These are phyloP conservation scores for Periconia sp. DNA, from an alignment of 2,329 filamentous ascomycete genomes.

Conservation along the genomic window DNA sequence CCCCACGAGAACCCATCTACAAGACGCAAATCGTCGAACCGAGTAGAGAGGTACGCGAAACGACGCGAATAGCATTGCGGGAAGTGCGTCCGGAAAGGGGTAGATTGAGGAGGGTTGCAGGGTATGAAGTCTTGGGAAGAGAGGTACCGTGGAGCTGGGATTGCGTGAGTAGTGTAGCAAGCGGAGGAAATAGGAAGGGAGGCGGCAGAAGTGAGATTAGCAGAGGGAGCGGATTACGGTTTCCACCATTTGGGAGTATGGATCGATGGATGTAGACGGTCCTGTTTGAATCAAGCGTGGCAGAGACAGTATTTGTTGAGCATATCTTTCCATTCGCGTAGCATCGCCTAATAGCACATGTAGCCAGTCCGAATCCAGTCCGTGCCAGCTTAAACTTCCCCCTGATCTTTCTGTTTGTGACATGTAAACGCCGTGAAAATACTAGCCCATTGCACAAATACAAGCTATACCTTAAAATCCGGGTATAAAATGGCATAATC, in stretches of 20 bases:
- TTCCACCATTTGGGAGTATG: constrained; percentile 35
- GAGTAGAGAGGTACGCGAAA: constrained; percentile 25
- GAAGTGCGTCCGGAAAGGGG: constrained; percentile 20
- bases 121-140: constrained; percentile 36
- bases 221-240: constrained; percentile 20
- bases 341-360: constrained; percentile 1
- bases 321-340: not conserved
- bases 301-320: not conserved
- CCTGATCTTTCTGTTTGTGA: not conserved
- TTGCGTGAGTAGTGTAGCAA: constrained; percentile 36
- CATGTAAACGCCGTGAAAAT: constrained; percentile 1
- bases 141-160: constrained; percentile 44
- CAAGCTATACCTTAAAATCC: constrained; percentile 10
- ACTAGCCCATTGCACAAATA: constrained; percentile 7
- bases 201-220: constrained; percentile 14
- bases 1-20: constrained; percentile 32
- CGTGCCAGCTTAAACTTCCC: not conserved
- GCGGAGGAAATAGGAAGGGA: constrained; percentile 14
- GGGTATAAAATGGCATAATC: constrained; percentile 14
- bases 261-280: constrained; percentile 31
- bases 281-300: no score
- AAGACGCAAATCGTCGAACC: constrained; percentile 37
- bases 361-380: not conserved
- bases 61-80: constrained; percentile 32
- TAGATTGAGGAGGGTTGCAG: constrained; percentile 32